Evolutionary conservation across 139 green algal genomes (phyloP).

Genomic region (Chlorella sorokiniana): DNA sequence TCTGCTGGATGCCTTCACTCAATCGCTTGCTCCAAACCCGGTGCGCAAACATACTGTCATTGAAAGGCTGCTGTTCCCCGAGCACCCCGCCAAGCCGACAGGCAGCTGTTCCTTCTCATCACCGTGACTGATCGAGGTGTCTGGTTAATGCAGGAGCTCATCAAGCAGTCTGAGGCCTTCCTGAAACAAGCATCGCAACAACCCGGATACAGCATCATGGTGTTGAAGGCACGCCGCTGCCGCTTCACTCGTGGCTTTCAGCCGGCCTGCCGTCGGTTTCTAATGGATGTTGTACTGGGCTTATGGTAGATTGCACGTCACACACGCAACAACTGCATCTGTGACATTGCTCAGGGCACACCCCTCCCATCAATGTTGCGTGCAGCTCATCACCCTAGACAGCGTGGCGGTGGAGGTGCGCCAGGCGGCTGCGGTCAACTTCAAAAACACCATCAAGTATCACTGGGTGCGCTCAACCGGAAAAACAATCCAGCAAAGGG

Average conservation of each 20-base stretch:
- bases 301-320: no score
- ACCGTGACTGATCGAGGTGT: background rate
- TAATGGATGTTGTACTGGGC: background rate
- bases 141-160: constrained; percentile 64
- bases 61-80: no score
- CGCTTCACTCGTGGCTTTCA: constrained; percentile 13
- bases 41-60: constrained; percentile 27
- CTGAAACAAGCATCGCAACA: constrained; percentile 71
- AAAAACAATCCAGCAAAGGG: no score
- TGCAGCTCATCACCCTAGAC: constrained; percentile 72
- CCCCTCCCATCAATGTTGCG: no score
- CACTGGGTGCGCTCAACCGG: constrained; percentile 82
- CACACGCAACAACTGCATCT: background rate
- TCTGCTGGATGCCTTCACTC: constrained; percentile 48
- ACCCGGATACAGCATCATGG: constrained; percentile 72
- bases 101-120: constrained; percentile 2
- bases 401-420: constrained; percentile 70
- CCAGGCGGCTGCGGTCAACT: constrained; percentile 92
- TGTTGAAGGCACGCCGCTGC: constrained; percentile 69
- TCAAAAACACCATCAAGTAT: constrained; percentile 97
- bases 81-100: background rate
- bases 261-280: background rate
- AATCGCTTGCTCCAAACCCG: constrained; percentile 64
- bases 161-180: constrained; percentile 81
- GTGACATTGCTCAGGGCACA: background rate